A percentile compares a stretch with the other conserved stretches of the same genome.
phyloP scores from a whole-genome alignment of 2,329 filamentous ascomycete species.

The Sporothrix mexicana region DNA sequence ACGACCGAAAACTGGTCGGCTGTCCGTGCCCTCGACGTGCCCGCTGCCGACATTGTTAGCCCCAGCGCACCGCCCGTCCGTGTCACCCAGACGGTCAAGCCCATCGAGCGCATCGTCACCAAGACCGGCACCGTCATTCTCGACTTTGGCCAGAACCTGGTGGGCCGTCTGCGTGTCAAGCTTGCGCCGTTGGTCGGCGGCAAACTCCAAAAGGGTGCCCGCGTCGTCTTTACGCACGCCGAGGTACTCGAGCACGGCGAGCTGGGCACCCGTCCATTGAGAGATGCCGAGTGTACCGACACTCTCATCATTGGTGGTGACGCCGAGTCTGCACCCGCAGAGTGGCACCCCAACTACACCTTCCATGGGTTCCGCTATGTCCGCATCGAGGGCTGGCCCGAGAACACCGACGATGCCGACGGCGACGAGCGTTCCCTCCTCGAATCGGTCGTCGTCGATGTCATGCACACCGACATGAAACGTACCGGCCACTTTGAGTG shows the following conservation, averaged over 20 bases:
- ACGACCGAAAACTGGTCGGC: background rate
- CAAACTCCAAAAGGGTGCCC: conserved; percentile 44
- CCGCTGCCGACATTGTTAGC: conserved; percentile 47
- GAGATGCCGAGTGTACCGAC: conserved; percentile 52
- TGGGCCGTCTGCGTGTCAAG: conserved; percentile 54
- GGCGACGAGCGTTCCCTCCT: conserved; percentile 27
- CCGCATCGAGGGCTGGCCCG: conserved; percentile 29
- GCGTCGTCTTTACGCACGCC: conserved; percentile 54
- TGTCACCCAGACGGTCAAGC: conserved; percentile 45
- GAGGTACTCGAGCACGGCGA: conserved; percentile 61
- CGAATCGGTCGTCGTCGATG: conserved; percentile 41
- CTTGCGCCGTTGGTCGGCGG: conserved; percentile 33
- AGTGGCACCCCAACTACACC: conserved; percentile 57
- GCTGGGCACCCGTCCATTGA: conserved; percentile 50
- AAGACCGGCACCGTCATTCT: conserved; percentile 54
- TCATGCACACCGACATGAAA: conserved; percentile 59
- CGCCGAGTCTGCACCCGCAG: conserved; percentile 12
- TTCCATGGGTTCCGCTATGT: conserved; percentile 60
- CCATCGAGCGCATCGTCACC: conserved; percentile 43
- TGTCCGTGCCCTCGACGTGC: conserved; percentile 40
- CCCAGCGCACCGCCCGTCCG: conserved; percentile 55
- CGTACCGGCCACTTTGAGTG: conserved; percentile 58
- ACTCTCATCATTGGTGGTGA: conserved; percentile 39
- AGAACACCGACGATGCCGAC: no score
- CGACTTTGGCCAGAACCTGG: conserved; percentile 66